A percentile compares a stretch with the other conserved stretches of the same genome.
Conservation (phyloP, 2,329 filamentous ascomycete species). For the Trichoderma simmonsii region DNA sequence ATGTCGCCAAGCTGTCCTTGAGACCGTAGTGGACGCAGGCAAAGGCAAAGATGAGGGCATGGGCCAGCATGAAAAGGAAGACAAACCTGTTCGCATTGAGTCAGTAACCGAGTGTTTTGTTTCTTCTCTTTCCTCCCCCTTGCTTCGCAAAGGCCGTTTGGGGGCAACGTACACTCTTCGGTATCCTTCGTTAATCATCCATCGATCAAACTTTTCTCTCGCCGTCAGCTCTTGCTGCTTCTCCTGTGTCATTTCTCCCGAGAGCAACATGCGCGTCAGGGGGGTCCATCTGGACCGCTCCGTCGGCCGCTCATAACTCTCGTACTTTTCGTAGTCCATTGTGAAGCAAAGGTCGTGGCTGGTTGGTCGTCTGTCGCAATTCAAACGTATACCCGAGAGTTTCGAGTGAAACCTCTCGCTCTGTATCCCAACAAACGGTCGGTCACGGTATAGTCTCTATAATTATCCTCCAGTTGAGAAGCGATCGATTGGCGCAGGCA, state of each 20-base stretch:
- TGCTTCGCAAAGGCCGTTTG: not conserved
- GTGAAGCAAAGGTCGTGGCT: slow-evolving; percentile 1
- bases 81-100: slow-evolving; percentile 57
- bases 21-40: slow-evolving; percentile 76
- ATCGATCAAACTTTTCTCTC: slow-evolving; percentile 73
- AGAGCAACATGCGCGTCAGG: slow-evolving; percentile 76
- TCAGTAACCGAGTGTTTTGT: slow-evolving; percentile 14
- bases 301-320: slow-evolving; percentile 41
- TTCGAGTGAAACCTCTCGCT: not conserved
- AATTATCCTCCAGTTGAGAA: not conserved
- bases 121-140: too few relatives aligned
- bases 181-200: slow-evolving; percentile 90
- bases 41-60: slow-evolving; percentile 75
- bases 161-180: slow-evolving; percentile 63
- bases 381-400: not conserved
- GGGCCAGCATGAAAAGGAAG: slow-evolving; percentile 68
- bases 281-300: slow-evolving; percentile 81
- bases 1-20: slow-evolving; percentile 68
- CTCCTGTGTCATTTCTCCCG: slow-evolving; percentile 76
- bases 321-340: slow-evolving; percentile 31
- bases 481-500: not conserved
- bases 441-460: not conserved
- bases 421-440: not conserved
- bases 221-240: slow-evolving; percentile 64
- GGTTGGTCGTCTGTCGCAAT: not conserved